Conservation (phyloP, 176 grass and related monocot genomes). For the Zoysia japonica region DNA sequence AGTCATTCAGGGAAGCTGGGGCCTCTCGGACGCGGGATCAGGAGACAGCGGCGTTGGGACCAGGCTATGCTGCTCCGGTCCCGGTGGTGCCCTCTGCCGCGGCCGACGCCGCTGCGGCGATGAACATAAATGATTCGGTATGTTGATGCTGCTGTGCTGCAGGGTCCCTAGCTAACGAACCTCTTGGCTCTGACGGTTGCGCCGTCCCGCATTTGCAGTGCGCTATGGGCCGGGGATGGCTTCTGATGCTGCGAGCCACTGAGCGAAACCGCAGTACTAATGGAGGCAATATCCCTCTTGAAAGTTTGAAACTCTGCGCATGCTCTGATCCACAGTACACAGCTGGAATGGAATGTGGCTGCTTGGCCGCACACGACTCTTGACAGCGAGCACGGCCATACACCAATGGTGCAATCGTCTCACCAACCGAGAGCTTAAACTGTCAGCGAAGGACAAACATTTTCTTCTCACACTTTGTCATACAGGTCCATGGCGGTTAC, state of each 20-base stretch:
- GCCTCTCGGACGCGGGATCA: conserved; percentile 4
- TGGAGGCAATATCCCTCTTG: conserved; percentile 4
- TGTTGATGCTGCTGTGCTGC: not conserved
- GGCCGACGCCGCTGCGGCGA: not conserved
- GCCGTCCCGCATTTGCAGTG: conserved; percentile 29
- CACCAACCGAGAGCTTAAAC: not conserved
- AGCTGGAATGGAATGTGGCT: conserved; percentile 17
- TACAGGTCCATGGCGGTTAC: too few relatives aligned
- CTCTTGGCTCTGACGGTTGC: not conserved
- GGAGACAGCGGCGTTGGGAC: conserved; percentile 44
- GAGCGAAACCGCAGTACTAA: conserved; percentile 12
- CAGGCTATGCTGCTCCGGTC: conserved; percentile 17
- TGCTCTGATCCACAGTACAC: not conserved
- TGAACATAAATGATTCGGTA: conserved; percentile 13
- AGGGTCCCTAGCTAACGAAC: conserved; percentile 43
- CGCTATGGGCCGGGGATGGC: conserved; percentile 41
- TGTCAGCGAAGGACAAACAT: not conserved
- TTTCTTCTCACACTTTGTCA: not conserved
- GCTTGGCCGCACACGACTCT: not conserved
- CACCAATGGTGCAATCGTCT: not conserved
- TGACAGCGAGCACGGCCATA: not conserved
- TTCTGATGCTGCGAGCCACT: conserved; percentile 23
- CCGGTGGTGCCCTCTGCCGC: conserved; percentile 33
- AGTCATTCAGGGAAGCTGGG: conserved; percentile 12
- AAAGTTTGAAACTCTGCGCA: conserved; percentile 1